These are phyloP conservation scores for Jimgerdemannia lactiflua DNA, from an alignment of 192 early-diverging fungal species.

Conservation along the genomic window DNA sequence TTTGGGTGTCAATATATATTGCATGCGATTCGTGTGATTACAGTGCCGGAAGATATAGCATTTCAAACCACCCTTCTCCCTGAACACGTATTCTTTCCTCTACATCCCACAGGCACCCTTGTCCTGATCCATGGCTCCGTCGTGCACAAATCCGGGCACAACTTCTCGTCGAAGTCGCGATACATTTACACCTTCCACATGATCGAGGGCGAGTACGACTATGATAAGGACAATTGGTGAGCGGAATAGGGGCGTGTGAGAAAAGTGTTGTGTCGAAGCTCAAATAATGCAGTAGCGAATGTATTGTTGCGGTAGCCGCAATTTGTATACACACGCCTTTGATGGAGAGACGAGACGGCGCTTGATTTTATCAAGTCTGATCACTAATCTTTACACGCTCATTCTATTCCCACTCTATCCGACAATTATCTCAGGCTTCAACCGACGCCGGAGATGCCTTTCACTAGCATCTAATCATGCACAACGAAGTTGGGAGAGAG, in stretches of 20 bases:
- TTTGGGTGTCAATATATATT: neutral
- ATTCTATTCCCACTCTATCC: neutral
- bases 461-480: neutral
- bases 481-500: too few relatives aligned
- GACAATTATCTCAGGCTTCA: neutral
- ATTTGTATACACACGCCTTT: too few relatives aligned
- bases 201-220: slow-evolving; percentile 72
- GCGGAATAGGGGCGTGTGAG: too few relatives aligned
- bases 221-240: slow-evolving; percentile 79
- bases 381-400: neutral
- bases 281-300: neutral
- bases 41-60: neutral
- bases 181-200: slow-evolving; percentile 97
- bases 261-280: neutral
- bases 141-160: slow-evolving; percentile 80
- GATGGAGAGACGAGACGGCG: too few relatives aligned
- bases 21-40: neutral
- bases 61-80: neutral
- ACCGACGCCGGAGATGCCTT: neutral
- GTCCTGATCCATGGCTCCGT: slow-evolving; percentile 91
- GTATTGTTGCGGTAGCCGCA: too few relatives aligned
- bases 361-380: too few relatives aligned
- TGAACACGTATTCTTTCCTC: too few relatives aligned
- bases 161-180: slow-evolving; percentile 70
- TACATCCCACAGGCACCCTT: slow-evolving; percentile 51